These are phyloP conservation scores for Phytophthora cactorum DNA, from an alignment of 352 stramenopile genomes.

Conservation along the genomic window DNA sequence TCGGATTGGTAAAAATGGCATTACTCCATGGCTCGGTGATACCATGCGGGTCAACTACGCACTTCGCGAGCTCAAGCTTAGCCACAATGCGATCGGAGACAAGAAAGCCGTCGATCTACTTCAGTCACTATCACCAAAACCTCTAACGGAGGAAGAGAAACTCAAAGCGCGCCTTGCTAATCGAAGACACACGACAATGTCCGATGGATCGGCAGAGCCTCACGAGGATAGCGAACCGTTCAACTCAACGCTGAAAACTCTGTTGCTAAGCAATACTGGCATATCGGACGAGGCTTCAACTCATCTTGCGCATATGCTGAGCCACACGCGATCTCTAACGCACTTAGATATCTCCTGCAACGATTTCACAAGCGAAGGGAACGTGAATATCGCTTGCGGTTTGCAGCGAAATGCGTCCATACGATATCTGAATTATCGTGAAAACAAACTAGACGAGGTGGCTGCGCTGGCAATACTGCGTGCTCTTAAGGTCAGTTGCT, in stretches of 20 bases:
- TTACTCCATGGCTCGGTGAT: constrained; percentile 66
- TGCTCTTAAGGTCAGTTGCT: constrained; percentile 40
- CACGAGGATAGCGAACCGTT: constrained; percentile 41
- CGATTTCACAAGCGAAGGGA: constrained; percentile 41
- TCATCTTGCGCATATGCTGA: constrained; percentile 53
- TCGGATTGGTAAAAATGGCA: constrained; percentile 59
- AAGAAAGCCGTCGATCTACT: constrained; percentile 60
- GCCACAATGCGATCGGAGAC: constrained; percentile 72
- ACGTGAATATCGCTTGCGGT: constrained; percentile 51
- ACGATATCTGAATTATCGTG: constrained; percentile 57
- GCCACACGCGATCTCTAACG: constrained; percentile 52
- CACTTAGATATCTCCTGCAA: constrained; percentile 68
- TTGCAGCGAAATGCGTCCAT: constrained; percentile 57
- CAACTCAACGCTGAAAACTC: constrained; percentile 63
- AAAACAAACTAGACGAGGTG: constrained; percentile 60
- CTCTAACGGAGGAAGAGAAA: constrained; percentile 52
- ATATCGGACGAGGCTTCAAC: constrained; percentile 58
- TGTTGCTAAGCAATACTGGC: constrained; percentile 66
- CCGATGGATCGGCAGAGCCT: constrained; percentile 10
- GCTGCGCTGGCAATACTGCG: constrained; percentile 41
- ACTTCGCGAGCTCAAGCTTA: constrained; percentile 66
- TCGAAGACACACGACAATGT: constrained; percentile 28
- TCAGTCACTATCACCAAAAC: constrained; percentile 46
- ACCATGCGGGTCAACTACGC: constrained; percentile 56
- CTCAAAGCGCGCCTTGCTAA: constrained; percentile 58